These are phyloP conservation scores for Epichloe uncinata DNA, from an alignment of 2,329 filamentous ascomycete genomes.

Conservation along the genomic window DNA sequence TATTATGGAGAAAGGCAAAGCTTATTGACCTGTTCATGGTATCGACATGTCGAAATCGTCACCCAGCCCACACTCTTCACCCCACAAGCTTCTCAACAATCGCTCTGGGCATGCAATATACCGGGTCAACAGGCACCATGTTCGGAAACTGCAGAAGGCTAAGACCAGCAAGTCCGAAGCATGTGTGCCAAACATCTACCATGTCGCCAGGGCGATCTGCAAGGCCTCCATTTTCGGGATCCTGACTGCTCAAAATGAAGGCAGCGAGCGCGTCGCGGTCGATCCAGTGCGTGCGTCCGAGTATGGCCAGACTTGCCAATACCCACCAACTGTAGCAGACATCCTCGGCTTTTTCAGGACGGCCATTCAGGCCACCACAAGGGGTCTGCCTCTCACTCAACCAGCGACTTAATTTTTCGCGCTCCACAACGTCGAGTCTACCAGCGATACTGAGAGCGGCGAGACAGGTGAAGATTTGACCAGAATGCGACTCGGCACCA, in stretches of 20 bases:
- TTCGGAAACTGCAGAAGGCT: conserved; percentile 70
- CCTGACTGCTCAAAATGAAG: conserved; percentile 85
- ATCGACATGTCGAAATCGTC: background rate
- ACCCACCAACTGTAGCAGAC: conserved; percentile 99
- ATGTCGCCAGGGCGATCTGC: conserved; percentile 84
- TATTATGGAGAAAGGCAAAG: background rate
- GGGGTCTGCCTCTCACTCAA: conserved; percentile 84
- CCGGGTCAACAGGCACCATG: conserved; percentile 68
- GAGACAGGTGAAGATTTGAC: conserved; percentile 91
- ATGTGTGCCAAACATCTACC: conserved; percentile 95
- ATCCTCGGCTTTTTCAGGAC: conserved; percentile 90
- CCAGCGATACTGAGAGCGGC: conserved; percentile 75
- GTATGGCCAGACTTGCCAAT: conserved; percentile 78
- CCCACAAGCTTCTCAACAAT: conserved; percentile 47
- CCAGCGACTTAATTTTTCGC: conserved; percentile 75
- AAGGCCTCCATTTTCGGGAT: conserved; percentile 70
- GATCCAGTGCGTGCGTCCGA: conserved; percentile 83
- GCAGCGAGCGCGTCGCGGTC: conserved; percentile 62
- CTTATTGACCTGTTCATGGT: background rate
- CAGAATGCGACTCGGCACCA: conserved; percentile 89
- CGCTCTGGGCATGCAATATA: conserved; percentile 70
- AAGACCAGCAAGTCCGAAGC: conserved; percentile 78
- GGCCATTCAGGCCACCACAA: conserved; percentile 79
- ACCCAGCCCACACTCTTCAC: background rate
- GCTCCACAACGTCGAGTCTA: conserved; percentile 68